Evolutionary conservation across 305 asterid species (phyloP).

Genomic region (Fraxinus albicans): DNA sequence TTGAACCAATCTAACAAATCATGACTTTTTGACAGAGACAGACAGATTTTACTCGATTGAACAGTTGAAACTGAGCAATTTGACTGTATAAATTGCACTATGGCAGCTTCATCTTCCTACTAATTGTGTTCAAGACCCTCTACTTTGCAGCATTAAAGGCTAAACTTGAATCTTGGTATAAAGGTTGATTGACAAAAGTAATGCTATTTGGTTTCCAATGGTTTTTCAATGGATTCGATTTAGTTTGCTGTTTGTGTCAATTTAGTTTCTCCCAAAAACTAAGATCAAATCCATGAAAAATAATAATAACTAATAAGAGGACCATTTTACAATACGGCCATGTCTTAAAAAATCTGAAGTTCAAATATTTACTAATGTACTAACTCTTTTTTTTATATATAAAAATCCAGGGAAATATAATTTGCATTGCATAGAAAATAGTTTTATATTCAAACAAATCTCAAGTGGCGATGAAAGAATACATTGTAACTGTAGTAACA

Average conservation of each 20-base stretch:
- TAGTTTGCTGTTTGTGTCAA: not conserved
- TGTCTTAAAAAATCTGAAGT: too few species aligned
- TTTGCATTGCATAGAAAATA: not conserved
- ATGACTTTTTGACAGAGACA: constrained; percentile 15
- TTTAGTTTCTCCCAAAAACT: not conserved
- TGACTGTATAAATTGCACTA: constrained; percentile 28
- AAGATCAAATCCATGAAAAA: not conserved
- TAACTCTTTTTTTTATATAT: not conserved
- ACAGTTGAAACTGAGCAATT: constrained; percentile 25
- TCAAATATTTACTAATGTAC: too few species aligned
- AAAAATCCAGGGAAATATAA: not conserved
- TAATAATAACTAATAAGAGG: too few species aligned
- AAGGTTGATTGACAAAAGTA: not conserved
- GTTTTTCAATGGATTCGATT: not conserved
- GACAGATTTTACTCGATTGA: constrained; percentile 29
- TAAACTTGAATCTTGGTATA: not conserved
- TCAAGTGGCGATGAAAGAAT: not conserved
- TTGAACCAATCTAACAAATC: constrained; percentile 34
- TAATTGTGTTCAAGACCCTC: not conserved
- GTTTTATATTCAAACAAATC: not conserved
- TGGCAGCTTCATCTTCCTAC: constrained; percentile 8
- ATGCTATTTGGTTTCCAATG: not conserved
- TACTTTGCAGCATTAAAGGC: not conserved
- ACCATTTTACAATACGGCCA: not conserved
- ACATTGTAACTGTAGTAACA: not conserved